Evolutionary conservation across 129 eudicot genomes (phyloP).

Genomic region (Glebionis coronaria): DNA sequence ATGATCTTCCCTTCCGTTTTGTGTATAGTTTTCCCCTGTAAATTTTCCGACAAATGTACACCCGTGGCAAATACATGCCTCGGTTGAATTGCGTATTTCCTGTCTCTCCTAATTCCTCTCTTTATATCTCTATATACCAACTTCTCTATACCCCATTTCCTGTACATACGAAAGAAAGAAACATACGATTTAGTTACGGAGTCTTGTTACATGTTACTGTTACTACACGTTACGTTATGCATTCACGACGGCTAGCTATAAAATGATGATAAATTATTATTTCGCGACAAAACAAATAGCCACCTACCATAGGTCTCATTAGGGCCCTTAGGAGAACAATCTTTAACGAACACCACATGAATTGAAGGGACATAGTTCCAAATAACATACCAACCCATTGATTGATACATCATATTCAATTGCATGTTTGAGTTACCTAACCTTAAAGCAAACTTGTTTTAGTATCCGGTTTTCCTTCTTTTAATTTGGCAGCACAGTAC

Average conservation of each 20-base stretch:
- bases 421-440: slow-evolving; percentile 7
- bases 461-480: no score
- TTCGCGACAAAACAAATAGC: not conserved
- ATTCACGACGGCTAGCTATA: no score
- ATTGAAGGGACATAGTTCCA: slow-evolving; percentile 1
- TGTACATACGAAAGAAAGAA: slow-evolving; percentile 3
- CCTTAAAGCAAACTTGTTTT: not conserved
- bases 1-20: slow-evolving; percentile 49
- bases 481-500: no score
- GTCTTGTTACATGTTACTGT: no score
- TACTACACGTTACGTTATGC: no score
- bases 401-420: not conserved
- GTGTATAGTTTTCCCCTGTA: slow-evolving; percentile 52
- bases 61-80: slow-evolving; percentile 81
- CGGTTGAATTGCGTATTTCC: slow-evolving; percentile 73
- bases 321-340: slow-evolving; percentile 9
- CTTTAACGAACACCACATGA: slow-evolving; percentile 20
- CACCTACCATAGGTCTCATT: slow-evolving; percentile 19
- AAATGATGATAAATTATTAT: not conserved
- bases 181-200: not conserved
- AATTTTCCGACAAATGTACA: slow-evolving; percentile 77
- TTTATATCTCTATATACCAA: slow-evolving; percentile 70
- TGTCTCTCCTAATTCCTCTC: slow-evolving; percentile 61
- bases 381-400: slow-evolving; percentile 8
- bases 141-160: slow-evolving; percentile 97